Base-by-base conservation (phyloP, 164 flowering plant genomes). In the Vitis riparia region DNA sequence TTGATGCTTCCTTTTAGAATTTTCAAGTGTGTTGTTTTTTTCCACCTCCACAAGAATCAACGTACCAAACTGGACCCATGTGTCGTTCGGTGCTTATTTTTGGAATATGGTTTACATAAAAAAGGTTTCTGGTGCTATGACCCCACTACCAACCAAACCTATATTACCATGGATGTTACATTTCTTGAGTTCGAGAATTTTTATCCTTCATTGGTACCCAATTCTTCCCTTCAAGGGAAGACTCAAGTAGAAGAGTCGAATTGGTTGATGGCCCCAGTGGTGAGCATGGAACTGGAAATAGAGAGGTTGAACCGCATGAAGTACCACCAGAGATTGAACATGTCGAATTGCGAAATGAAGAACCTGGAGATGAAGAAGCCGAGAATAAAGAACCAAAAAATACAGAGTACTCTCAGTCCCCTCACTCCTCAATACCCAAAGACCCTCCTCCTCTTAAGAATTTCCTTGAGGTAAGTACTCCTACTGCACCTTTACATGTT, bases 21-120 rank as follows among this genome's bases (percentile, higher is more conserved):
- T 7, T 62, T 50, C 51, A 30, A 1, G 23, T 19, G 23, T 16
- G 37, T 23, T 23, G 47, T 14, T 32, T 32, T 32, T 19, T 1
- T 3, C 44, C 44, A 32, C 6, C 44, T 32, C 44, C 44, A 32
- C 44, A 32, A 37, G 65, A 62, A 62, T 62, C 65, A 62, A 37
- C 65, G 51, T 62, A 62, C 65, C 65, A 62, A 62, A 62, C 65
- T 62, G 51, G 19, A 61, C 63, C 63, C 10, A 61, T 61, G 48
- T 61, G 63, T 37, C n/a, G 29, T 61, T 61, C 37, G 48, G 48
- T 27, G 23, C 23, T 29, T 37, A 2, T 61, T 61, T 61, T 61
- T 61, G 11, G 63, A 2, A 10, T 37, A 62, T 62, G 65, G 65
- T 12, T 62, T 62, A 62, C 51, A 62, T 11, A 62, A 62, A 37